A percentile compares a stretch with the other conserved stretches of the same genome.
phyloP scores from a whole-genome alignment of 2,329 filamentous ascomycete species.

The Aureobasidium sp. region DNA sequence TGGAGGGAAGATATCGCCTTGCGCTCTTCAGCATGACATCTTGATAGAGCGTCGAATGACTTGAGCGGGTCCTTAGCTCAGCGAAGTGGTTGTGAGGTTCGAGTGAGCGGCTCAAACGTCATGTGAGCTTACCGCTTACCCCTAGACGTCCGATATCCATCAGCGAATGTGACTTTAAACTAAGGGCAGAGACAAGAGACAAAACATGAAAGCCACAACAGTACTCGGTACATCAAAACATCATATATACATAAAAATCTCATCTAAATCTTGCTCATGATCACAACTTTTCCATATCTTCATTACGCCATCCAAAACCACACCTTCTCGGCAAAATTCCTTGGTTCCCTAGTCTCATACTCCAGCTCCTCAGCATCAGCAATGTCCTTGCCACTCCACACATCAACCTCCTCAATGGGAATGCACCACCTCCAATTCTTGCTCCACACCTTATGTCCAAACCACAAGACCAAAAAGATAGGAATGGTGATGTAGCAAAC shows the following conservation, averaged over 20 bases:
- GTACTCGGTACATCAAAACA: background rate
- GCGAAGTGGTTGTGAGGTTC: too few species aligned
- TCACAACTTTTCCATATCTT: background rate
- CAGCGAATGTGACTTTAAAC: too few species aligned
- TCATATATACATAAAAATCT: background rate
- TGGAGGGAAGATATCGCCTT: too few species aligned
- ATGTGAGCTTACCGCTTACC: too few species aligned
- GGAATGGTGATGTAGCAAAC: constrained; percentile 48
- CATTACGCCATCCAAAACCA: constrained; percentile 40
- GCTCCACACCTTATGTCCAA: constrained; percentile 31
- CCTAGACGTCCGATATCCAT: too few species aligned
- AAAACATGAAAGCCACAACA: too few species aligned
- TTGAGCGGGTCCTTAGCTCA: too few species aligned
- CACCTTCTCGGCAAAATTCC: constrained; percentile 35
- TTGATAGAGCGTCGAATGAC: too few species aligned
- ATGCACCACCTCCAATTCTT: constrained; percentile 26
- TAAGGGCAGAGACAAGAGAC: too few species aligned
- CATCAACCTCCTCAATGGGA: constrained; percentile 34
- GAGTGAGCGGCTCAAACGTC: too few species aligned
- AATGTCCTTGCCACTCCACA: constrained; percentile 38
- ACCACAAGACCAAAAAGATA: constrained; percentile 39
- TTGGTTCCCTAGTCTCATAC: constrained; percentile 33
- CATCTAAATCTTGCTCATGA: background rate
- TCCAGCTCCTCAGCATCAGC: constrained; percentile 37
- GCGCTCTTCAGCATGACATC: too few species aligned